phyloP scores from a whole-genome alignment of 306 rosid genomes.

The Canavalia gladiata region DNA sequence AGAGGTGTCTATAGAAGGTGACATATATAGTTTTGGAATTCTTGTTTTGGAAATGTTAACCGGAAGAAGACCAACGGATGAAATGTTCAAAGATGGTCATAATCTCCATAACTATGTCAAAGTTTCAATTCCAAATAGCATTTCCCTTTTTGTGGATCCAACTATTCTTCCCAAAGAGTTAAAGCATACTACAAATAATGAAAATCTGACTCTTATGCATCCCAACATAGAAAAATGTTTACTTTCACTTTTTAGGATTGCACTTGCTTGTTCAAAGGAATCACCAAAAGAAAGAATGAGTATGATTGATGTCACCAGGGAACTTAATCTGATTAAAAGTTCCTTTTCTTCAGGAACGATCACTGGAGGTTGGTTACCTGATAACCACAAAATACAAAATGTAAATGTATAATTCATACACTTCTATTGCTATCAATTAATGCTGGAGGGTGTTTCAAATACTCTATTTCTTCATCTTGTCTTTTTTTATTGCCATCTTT shows the following conservation, averaged over 20 bases:
- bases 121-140: slow-evolving; percentile 34
- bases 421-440: background rate
- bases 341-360: background rate
- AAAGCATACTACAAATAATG: background rate
- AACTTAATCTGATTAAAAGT: slow-evolving; percentile 39
- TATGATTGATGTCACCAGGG: slow-evolving; percentile 43
- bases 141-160: slow-evolving; percentile 36
- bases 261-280: slow-evolving; percentile 47
- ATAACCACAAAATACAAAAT: background rate
- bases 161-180: slow-evolving; percentile 1
- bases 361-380: background rate
- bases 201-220: background rate
- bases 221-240: slow-evolving; percentile 23
- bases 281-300: slow-evolving; percentile 49
- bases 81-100: slow-evolving; percentile 48
- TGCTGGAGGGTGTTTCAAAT: background rate
- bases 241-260: slow-evolving; percentile 42
- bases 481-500: background rate
- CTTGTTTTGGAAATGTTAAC: slow-evolving; percentile 53
- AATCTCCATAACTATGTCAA: slow-evolving; percentile 50
- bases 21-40: slow-evolving; percentile 57
- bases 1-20: slow-evolving; percentile 47
- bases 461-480: background rate
- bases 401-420: background rate
- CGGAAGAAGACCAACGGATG: slow-evolving; percentile 46